These are phyloP conservation scores for Apiospora rasikravindrae DNA, from an alignment of 2,329 filamentous ascomycete species.

Conservation along the genomic window DNA sequence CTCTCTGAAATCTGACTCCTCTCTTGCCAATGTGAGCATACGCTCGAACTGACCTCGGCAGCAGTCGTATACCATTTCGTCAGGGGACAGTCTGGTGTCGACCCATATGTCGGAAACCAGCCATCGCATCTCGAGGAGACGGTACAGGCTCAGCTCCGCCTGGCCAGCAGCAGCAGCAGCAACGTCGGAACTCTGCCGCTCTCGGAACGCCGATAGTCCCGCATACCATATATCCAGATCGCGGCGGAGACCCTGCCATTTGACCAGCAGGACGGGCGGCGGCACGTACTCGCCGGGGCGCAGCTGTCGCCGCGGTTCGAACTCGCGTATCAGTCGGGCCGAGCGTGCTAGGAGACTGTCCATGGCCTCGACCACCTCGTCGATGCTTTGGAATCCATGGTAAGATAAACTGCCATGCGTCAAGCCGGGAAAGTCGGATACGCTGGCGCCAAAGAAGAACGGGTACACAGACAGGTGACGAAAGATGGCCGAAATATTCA, in stretches of 20 bases:
- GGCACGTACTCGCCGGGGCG: neutral
- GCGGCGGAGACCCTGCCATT: conserved; percentile 19
- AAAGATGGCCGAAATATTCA: neutral
- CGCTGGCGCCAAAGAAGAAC: neutral
- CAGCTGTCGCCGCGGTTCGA: neutral
- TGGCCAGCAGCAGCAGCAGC: neutral
- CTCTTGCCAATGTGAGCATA: conserved; percentile 25
- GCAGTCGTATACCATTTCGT: conserved; percentile 25
- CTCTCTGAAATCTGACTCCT: conserved; percentile 17
- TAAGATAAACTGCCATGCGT: neutral
- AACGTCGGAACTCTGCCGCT: neutral
- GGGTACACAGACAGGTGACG: neutral
- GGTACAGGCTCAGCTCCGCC: neutral
- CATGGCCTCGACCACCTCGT: neutral
- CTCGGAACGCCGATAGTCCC: conserved; percentile 6
- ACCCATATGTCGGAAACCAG: conserved; percentile 28
- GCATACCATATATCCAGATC: conserved; percentile 24
- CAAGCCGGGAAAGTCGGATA: neutral
- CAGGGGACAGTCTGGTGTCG: conserved; percentile 20
- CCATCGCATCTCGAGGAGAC: conserved; percentile 27
- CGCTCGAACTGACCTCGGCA: conserved; percentile 23
- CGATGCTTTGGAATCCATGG: neutral
- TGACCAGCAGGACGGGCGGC: neutral
- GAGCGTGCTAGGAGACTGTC: neutral
- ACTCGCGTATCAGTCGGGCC: neutral